phyloP scores from a whole-genome alignment of 305 asterid genomes.

The Coffea humblotiana region DNA sequence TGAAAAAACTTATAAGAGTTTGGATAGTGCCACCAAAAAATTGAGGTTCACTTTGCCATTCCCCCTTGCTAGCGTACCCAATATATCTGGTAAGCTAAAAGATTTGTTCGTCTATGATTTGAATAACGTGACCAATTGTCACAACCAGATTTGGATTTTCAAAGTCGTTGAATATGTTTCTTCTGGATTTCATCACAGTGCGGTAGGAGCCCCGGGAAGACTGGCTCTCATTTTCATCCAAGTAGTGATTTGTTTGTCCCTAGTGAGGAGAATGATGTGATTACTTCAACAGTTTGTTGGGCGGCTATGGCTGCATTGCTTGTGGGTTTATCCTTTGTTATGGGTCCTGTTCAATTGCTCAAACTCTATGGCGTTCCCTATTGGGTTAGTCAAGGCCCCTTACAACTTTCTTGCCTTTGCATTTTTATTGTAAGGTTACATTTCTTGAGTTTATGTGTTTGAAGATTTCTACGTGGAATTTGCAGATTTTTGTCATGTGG shows the following conservation, averaged over 20 bases:
- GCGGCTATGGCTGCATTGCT: conserved; percentile 60
- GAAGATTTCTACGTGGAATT: conserved; percentile 10
- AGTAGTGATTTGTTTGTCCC: conserved; percentile 60
- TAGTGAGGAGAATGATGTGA: conserved; percentile 60
- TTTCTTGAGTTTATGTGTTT: not conserved
- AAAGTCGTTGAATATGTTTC: not conserved
- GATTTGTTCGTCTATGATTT: not conserved
- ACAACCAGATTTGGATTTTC: not conserved
- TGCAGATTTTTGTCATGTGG: conserved; percentile 56
- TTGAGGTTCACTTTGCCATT: conserved; percentile 49
- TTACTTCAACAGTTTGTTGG: conserved; percentile 82
- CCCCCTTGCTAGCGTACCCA: conserved; percentile 60
- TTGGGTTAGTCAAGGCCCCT: conserved; percentile 40
- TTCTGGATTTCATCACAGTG: conserved; percentile 44
- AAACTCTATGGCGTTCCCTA: conserved; percentile 77
- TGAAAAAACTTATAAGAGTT: conserved; percentile 36
- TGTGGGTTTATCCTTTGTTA: conserved; percentile 45
- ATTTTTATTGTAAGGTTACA: not conserved
- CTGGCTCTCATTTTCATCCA: conserved; percentile 84
- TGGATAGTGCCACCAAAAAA: conserved; percentile 34
- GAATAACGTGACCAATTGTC: not conserved
- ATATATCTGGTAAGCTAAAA: conserved; percentile 44
- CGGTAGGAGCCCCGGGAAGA: conserved; percentile 86
- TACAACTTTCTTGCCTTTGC: not conserved
- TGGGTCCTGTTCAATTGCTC: conserved; percentile 57